Base-by-base conservation (phyloP, 108 stramenopile genomes). In the Stephanodiscus minutulus region DNA sequence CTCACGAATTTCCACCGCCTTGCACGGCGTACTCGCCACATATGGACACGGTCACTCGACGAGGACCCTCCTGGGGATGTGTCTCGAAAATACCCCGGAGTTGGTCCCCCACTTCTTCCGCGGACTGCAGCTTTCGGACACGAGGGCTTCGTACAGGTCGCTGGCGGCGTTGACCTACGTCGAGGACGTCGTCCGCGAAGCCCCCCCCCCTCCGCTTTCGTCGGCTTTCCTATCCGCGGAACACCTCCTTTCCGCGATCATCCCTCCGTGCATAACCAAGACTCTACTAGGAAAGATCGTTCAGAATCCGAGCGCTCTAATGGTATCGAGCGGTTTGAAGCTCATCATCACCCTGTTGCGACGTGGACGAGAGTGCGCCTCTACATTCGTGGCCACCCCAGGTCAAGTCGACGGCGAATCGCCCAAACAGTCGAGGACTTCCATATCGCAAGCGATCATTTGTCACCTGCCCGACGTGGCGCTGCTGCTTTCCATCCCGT, bases 381-480 rank as follows among this genome's bases (percentile, higher is more conserved):
- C 35, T 3, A 5, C 62, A 25, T 25, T 57, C 55, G 43, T 22
- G 25, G 29, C 33, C 21, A 25, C 55, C 28, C 2, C 55, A 17
- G 55, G 10, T 33, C 35, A 7, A 31, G n/a, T 7, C 57, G 15
- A 59, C 25, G 12, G n/a, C 9, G 47, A 49, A 46, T 41, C 8
- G 49, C 7, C 31, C 21, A 64, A 27, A 41, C 61, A 74, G 36
- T 21, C 72, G 44, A 55, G 41, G n/a, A 25, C 50, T 65, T 43
- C 49, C 7, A 54, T 75, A 53, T 52, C 33, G 68, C 53, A 48
- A 43, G 73, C 53, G 37, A 25, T 74, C 49, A 62, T 65, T 35
- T 56, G 72, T 47, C 76, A 74, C 17, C 27, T 91, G n/a, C 90
- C 90, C 18, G 87, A 91, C 36, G 28, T 88, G 11, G 74, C 85